phyloP scores from a whole-genome alignment of 192 early-diverging fungal genomes.

The Gryganskiella cystojenkinii region DNA sequence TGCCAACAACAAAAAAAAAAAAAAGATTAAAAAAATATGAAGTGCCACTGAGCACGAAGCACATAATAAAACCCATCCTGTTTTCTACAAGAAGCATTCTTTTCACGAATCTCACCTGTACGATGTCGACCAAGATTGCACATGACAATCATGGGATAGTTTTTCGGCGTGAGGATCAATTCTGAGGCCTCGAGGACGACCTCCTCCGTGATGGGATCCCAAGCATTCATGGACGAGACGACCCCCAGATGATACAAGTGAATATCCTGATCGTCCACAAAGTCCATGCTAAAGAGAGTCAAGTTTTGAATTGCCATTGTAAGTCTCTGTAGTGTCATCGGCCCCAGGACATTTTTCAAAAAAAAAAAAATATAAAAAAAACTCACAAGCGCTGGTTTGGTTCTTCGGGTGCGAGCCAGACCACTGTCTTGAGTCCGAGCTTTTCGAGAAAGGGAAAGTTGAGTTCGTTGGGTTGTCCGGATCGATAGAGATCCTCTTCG shows the following conservation, averaged over 20 bases:
- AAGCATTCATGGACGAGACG: slow-evolving; percentile 86
- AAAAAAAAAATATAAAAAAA: background rate
- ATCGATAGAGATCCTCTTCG: slow-evolving; percentile 96
- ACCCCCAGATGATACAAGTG: slow-evolving; percentile 91
- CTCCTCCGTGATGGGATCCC: slow-evolving; percentile 98
- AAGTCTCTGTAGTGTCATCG: no score
- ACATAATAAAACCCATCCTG: background rate
- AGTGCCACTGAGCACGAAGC: background rate
- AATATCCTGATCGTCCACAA: slow-evolving; percentile 99
- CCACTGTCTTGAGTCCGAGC: slow-evolving; percentile 91
- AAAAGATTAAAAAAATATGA: background rate
- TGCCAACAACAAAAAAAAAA: background rate
- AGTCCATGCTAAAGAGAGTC: slow-evolving; percentile 74
- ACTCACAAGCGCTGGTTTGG: slow-evolving; percentile 93
- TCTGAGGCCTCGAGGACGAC: slow-evolving; percentile 92
- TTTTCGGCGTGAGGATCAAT: slow-evolving; percentile 84
- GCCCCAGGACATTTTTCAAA: background rate
- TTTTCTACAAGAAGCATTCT: no score
- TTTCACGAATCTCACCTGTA: slow-evolving; percentile 69
- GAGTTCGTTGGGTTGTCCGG: slow-evolving; percentile 97
- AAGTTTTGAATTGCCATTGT: no score
- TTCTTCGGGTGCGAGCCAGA: slow-evolving; percentile 97
- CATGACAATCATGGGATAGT: slow-evolving; percentile 98
- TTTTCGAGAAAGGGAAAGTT: slow-evolving; percentile 99
- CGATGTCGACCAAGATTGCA: slow-evolving; percentile 98